Percentiles rank a stretch among this genome's conserved stretches.
Evolutionary conservation across 2,329 filamentous ascomycete species (phyloP).

Genomic region (Cytospora piceicola): DNA sequence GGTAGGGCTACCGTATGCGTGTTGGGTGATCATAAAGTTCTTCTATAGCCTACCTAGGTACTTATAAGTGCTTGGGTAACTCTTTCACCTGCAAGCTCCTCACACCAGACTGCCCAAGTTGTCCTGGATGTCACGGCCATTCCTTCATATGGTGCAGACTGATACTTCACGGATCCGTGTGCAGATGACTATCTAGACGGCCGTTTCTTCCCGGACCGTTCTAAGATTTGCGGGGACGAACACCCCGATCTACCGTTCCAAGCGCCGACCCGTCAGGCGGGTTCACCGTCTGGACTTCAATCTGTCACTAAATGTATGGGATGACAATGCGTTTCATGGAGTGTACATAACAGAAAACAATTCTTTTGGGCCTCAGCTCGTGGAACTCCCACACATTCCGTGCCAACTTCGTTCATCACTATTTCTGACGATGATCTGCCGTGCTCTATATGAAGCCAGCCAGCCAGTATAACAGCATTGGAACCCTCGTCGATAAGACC

Average conservation of each 20-base stretch:
- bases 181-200: no score
- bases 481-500: neutral
- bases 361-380: neutral
- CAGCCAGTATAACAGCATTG: conserved; percentile 5
- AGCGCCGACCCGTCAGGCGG: conserved; percentile 19
- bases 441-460: conserved; percentile 4
- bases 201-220: neutral
- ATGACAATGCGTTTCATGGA: neutral
- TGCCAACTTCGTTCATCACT: conserved; percentile 1
- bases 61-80: neutral
- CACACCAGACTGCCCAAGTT: neutral
- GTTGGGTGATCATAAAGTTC: neutral
- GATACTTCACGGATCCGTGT: no score
- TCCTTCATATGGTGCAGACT: neutral
- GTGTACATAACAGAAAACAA: neutral
- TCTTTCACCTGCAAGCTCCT: neutral
- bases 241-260: conserved; percentile 9
- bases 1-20: neutral
- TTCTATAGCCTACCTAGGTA: neutral
- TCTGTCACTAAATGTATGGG: conserved; percentile 11
- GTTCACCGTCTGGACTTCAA: conserved; percentile 6
- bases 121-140: neutral
- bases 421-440: conserved; percentile 14
- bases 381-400: conserved; percentile 16
- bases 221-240: conserved; percentile 9